These are phyloP conservation scores for Yamadazyma tumulicola DNA, from an alignment of 805 yeast genomes.

Conservation along the genomic window DNA sequence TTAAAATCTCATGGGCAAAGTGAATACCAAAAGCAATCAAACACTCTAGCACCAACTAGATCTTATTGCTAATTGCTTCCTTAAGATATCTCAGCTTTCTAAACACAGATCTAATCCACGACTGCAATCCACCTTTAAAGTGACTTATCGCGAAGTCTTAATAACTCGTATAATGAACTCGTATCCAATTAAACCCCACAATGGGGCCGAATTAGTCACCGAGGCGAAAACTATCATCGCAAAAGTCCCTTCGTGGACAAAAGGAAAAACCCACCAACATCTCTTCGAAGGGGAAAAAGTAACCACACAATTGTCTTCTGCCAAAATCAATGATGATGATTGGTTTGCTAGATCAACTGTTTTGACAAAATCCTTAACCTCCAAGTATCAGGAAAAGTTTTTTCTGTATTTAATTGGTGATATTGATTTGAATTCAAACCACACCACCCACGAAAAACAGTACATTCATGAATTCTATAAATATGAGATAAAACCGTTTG, in stretches of 20 bases:
- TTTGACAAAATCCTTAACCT: slow-evolving; percentile 7
- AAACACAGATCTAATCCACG: too few relatives aligned
- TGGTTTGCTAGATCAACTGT: slow-evolving; percentile 17
- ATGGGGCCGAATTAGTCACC: not conserved
- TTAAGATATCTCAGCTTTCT: too few relatives aligned
- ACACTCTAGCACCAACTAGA: too few relatives aligned
- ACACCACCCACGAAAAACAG: slow-evolving; percentile 33
- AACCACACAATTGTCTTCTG: slow-evolving; percentile 2
- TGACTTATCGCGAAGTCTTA: too few relatives aligned
- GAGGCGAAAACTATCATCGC: slow-evolving; percentile 7
- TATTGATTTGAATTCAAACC: slow-evolving; percentile 14
- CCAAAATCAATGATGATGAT: slow-evolving; percentile 6
- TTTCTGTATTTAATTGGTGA: slow-evolving; percentile 16
- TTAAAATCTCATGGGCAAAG: too few relatives aligned
- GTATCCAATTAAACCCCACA: slow-evolving; percentile 4
- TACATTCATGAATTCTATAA: slow-evolving; percentile 33
- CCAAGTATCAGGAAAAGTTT: slow-evolving; percentile 7
- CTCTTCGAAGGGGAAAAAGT: slow-evolving; percentile 1
- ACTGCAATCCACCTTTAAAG: too few relatives aligned
- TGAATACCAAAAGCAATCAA: too few relatives aligned
- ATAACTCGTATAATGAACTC: slow-evolving; percentile 5
- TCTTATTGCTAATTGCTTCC: too few relatives aligned
- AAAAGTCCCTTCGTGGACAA: slow-evolving; percentile 6
- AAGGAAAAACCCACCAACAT: slow-evolving; percentile 5
- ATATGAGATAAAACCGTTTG: slow-evolving; percentile 18